phyloP scores from a whole-genome alignment of 257 asterid genomes.

The Galeopsis tetrahit region DNA sequence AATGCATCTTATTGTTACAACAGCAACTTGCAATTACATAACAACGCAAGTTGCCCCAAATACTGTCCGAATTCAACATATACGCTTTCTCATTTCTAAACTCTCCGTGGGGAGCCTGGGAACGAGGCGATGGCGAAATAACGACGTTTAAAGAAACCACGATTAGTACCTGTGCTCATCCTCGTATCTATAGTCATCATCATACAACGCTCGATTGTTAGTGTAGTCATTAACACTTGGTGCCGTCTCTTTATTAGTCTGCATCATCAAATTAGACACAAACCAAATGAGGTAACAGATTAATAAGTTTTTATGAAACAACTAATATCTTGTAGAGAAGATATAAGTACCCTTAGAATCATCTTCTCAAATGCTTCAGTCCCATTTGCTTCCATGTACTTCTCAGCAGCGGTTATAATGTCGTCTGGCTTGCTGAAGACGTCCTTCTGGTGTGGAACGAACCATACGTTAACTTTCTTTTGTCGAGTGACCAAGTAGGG shows the following conservation, averaged over 20 bases:
- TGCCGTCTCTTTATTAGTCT: slow-evolving; percentile 48
- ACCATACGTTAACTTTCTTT: slow-evolving; percentile 67
- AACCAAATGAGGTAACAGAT: background rate
- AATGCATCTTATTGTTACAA: slow-evolving; percentile 23
- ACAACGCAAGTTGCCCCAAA: slow-evolving; percentile 4
- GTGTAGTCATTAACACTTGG: slow-evolving; percentile 36
- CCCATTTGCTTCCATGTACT: slow-evolving; percentile 74
- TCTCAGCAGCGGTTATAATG: slow-evolving; percentile 80
- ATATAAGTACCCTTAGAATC: slow-evolving; percentile 59
- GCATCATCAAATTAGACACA: slow-evolving; percentile 27
- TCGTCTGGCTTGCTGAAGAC: slow-evolving; percentile 65
- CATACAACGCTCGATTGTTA: slow-evolving; percentile 45
- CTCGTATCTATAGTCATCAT: slow-evolving; percentile 57
- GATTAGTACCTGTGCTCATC: slow-evolving; percentile 57
- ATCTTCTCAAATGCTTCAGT: slow-evolving; percentile 77
- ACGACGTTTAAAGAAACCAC: background rate
- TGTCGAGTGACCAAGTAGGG: slow-evolving; percentile 73
- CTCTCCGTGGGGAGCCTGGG: background rate
- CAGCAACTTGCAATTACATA: slow-evolving; percentile 19
- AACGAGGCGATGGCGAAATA: background rate
- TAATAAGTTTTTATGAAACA: no score
- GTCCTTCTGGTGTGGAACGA: slow-evolving; percentile 72
- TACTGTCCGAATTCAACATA: background rate
- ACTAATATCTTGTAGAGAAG: background rate
- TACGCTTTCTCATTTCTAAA: background rate